Evolutionary conservation across 345 rosid species (phyloP), one percentile per base, ranked within the genome.

Genomic region (Sonneratia caseolaris): DNA sequence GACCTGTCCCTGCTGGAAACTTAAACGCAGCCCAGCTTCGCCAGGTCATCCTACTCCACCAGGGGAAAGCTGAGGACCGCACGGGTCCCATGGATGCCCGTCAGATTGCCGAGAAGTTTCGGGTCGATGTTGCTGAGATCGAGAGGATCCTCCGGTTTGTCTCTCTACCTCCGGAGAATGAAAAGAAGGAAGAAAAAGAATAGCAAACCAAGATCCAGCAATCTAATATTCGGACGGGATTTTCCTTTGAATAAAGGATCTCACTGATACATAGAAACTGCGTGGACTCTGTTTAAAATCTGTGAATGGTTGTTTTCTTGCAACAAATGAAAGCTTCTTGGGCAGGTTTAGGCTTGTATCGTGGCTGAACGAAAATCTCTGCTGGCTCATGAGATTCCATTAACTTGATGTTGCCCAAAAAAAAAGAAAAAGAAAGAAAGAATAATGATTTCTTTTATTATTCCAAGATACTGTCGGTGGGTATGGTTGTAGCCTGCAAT

Each of bases 41-140:
- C 64, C 90, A 86, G 57, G 82, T 92, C 76, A 82, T 92, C 81
- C 90, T 85, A 69, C 82, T 92, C 66, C 81, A 83, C 77, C 88
- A 87, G 74, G 99, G 99, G 68, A 92, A 89, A 76, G 87, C 94
- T 16, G 91, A 83, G 45, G 97, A 84, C 79, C 91, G 85, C 18
- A 42, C 71, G 0, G 89, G 92, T 18, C 85, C 88, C 2, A 86
- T 92, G 91, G 84, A 85, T 74, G 74, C 79, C 43, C 77, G 77
- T 10, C 87, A 83, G 77, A 92, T 95, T 42, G 96, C 99, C 0
- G 76, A 80, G 62, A 91, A 80, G 80, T 92, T 89, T 74, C 82
- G 64, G 14, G 79, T 95, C 22, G 89, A 88, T 37, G 88, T 73
- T 42, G 66, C 78, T 9, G 92, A 87, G 76, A 89, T 95, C 47